A percentile compares a stretch with the other conserved stretches of the same genome.
Conservation (phyloP, 495 filamentous ascomycete species). For the Penicillium silybi region DNA sequence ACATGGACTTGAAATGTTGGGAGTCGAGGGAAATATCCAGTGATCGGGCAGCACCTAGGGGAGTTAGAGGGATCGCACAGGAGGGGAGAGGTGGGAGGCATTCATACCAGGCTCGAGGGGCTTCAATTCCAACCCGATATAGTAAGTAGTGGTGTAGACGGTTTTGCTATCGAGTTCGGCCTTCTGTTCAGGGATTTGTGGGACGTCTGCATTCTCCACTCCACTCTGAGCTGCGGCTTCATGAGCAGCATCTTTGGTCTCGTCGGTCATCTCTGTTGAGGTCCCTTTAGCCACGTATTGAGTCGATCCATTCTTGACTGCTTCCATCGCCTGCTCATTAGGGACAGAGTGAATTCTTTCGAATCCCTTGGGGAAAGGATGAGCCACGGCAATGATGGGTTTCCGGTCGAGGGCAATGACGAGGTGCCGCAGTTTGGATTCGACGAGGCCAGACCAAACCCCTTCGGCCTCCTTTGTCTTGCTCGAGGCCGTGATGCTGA, state of each 20-base stretch:
- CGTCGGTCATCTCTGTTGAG: constrained; percentile 56
- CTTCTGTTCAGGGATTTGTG: constrained; percentile 38
- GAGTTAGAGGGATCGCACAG: constrained; percentile 16
- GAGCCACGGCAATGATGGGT: constrained; percentile 73
- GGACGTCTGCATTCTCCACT: constrained; percentile 41
- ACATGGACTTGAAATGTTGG: constrained; percentile 67
- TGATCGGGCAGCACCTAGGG: constrained; percentile 47
- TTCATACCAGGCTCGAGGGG: constrained; percentile 30
- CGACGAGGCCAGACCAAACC: constrained; percentile 85
- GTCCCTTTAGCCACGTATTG: constrained; percentile 59
- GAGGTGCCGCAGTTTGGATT: constrained; percentile 85
- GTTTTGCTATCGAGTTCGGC: constrained; percentile 33
- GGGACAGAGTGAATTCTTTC: constrained; percentile 72
- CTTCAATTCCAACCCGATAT: constrained; percentile 72
- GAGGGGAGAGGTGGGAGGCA: constrained; percentile 1
- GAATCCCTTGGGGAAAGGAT: constrained; percentile 91
- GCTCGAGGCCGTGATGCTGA: constrained; percentile 82
- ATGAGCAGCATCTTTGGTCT: constrained; percentile 53
- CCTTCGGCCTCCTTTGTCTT: constrained; percentile 79
- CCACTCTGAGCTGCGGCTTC: constrained; percentile 46
- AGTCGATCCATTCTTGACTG: constrained; percentile 67
- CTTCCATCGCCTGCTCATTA: constrained; percentile 64
- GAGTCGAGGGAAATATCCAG: constrained; percentile 69
- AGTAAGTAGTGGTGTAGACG: constrained; percentile 83
- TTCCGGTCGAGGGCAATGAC: constrained; percentile 72